Percentiles rank a stretch among this genome's conserved stretches.
These are phyloP conservation scores for Fraxinus cuspidata DNA, from an alignment of 257 asterid species.

Conservation along the genomic window DNA sequence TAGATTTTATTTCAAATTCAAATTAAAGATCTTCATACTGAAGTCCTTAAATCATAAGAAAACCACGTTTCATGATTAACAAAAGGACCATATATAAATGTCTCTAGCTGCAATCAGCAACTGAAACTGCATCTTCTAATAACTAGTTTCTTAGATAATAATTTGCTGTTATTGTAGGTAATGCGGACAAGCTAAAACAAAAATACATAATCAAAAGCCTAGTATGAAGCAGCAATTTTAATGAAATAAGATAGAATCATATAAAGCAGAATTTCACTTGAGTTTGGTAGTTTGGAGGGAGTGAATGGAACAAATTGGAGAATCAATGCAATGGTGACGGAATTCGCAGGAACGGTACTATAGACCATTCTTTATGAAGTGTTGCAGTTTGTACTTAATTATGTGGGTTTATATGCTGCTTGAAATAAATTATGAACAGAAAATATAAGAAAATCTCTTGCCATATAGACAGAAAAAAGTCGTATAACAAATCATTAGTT, in stretches of 20 bases:
- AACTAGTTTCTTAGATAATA: constrained; percentile 11
- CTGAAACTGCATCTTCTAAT: constrained; percentile 5
- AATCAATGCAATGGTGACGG: neutral
- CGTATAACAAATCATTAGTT: neutral
- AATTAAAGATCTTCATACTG: too few species aligned
- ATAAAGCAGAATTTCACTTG: neutral
- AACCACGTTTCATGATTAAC: neutral
- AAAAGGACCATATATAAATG: constrained; percentile 19
- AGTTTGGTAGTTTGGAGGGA: neutral
- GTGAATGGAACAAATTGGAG: neutral
- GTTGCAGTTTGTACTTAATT: neutral
- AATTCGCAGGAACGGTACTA: neutral
- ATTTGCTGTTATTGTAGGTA: neutral
- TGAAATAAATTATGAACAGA: neutral
- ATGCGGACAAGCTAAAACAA: neutral
- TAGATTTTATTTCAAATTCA: too few species aligned
- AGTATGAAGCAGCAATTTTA: neutral
- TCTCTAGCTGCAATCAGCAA: constrained; percentile 8
- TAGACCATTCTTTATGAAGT: neutral
- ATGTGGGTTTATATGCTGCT: neutral
- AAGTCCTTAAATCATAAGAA: neutral
- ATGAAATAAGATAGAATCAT: neutral
- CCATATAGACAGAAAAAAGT: neutral
- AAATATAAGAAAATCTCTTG: neutral
- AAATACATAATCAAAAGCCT: neutral